phyloP scores from a whole-genome alignment of 768 basidiomycete species.

The Chlorophyllum brunneum region DNA sequence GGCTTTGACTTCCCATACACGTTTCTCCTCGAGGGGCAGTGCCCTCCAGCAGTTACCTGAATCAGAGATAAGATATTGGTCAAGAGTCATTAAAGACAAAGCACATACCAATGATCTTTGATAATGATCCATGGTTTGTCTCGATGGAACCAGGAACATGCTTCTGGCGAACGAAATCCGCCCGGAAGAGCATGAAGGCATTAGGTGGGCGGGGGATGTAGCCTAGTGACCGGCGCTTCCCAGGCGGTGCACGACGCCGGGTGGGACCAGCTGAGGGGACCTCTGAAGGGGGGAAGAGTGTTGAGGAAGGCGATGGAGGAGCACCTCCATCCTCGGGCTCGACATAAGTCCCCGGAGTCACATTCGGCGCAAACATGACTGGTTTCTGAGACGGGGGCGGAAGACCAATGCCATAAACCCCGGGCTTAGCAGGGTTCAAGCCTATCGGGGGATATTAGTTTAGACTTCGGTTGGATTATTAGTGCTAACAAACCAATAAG shows the following conservation, averaged over 20 bases:
- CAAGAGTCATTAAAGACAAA: slow-evolving; percentile 24
- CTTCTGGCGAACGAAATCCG: slow-evolving; percentile 75
- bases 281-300: slow-evolving; percentile 20
- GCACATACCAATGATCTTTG: slow-evolving; percentile 61
- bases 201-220: slow-evolving; percentile 84
- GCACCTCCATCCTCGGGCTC: slow-evolving; percentile 17
- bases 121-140: slow-evolving; percentile 70
- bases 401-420: slow-evolving; percentile 21
- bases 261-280: slow-evolving; percentile 15
- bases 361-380: slow-evolving; percentile 27
- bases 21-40: slow-evolving; percentile 67
- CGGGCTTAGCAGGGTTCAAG: slow-evolving; percentile 24
- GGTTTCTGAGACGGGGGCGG: slow-evolving; percentile 16
- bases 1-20: slow-evolving; percentile 68
- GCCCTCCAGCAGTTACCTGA: slow-evolving; percentile 73
- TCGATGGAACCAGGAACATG: slow-evolving; percentile 78
- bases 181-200: slow-evolving; percentile 85
- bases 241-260: slow-evolving; percentile 39
- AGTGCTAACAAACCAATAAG: neutral
- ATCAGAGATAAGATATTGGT: neutral
- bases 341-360: slow-evolving; percentile 24
- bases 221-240: slow-evolving; percentile 53
- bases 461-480: neutral
- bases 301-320: slow-evolving; percentile 11
- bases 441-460: neutral